Evolutionary conservation across 2,329 filamentous ascomycete genomes (phyloP).

Genomic region (Calonectria pteridis): DNA sequence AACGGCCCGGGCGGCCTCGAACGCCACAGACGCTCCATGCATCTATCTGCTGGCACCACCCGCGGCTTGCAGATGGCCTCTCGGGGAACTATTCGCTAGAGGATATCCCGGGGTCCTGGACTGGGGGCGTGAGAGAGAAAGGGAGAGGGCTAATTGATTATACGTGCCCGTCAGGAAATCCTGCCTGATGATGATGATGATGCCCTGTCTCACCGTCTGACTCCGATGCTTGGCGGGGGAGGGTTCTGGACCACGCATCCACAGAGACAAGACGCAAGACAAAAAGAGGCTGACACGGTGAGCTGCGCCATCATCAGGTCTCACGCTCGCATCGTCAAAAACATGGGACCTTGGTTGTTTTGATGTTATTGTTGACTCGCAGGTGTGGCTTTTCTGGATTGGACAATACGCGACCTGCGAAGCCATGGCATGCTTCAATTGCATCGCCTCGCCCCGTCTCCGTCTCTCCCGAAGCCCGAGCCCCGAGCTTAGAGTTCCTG

Average conservation of each 20-base stretch:
- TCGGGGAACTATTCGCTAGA: slow-evolving; percentile 31
- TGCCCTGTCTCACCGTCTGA: not conserved
- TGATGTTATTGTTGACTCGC: slow-evolving; percentile 20
- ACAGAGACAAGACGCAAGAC: not conserved
- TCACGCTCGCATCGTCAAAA: not conserved
- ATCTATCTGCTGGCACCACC: slow-evolving; percentile 42
- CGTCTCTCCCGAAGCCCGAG: not conserved
- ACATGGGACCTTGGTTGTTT: slow-evolving; percentile 10
- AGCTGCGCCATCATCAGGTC: slow-evolving; percentile 4
- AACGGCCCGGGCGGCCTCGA: slow-evolving; percentile 8
- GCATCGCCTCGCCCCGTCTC: not conserved
- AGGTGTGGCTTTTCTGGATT: slow-evolving; percentile 19
- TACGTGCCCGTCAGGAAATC: not conserved
- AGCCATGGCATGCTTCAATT: not conserved
- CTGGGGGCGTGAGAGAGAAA: not conserved
- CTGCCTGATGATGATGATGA: not conserved
- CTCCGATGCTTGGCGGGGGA: not conserved
- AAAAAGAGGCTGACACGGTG: slow-evolving; percentile 1
- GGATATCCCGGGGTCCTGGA: slow-evolving; percentile 23
- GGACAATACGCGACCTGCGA: slow-evolving; percentile 19
- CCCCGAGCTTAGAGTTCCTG: not conserved
- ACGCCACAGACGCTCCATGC: slow-evolving; percentile 22
- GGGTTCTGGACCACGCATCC: not conserved
- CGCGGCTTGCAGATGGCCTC: slow-evolving; percentile 34
- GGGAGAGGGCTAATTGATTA: not conserved